These are phyloP conservation scores for Kalmanozyma brasiliensis DNA, from an alignment of 1,284 basidiomycete species.

Conservation along the genomic window DNA sequence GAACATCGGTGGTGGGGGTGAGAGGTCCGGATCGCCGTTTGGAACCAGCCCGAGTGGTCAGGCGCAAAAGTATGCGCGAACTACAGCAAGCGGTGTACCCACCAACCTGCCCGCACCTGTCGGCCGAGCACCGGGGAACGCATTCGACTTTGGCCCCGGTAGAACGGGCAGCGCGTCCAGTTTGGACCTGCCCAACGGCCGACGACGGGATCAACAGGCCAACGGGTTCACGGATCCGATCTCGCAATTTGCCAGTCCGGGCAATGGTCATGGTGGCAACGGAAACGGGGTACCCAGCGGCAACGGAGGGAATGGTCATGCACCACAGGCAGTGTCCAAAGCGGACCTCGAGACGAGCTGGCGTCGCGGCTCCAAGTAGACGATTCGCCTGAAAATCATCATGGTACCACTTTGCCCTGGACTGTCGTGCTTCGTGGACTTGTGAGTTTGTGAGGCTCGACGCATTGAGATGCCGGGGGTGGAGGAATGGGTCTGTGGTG, in stretches of 20 bases:
- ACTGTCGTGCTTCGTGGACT: neutral
- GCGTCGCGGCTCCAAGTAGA: constrained; percentile 39
- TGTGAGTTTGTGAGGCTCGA: neutral
- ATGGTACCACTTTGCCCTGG: too few species aligned
- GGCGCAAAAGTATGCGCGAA: constrained; percentile 15
- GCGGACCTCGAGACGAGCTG: constrained; percentile 46
- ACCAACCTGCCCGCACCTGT: constrained; percentile 29
- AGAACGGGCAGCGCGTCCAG: constrained; percentile 28
- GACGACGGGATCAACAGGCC: too few species aligned
- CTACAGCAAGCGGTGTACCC: constrained; percentile 6
- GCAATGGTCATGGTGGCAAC: constrained; percentile 3
- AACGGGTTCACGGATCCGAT: constrained; percentile 13
- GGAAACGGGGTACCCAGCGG: constrained; percentile 15
- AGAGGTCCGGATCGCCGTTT: constrained; percentile 30
- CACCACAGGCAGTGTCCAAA: constrained; percentile 14
- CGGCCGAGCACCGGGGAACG: constrained; percentile 37
- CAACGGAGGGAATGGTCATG: neutral
- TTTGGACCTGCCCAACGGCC: constrained; percentile 22
- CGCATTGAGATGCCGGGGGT: too few species aligned
- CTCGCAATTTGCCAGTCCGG: constrained; percentile 1
- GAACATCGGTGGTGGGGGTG: constrained; percentile 14
- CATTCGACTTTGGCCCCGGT: constrained; percentile 43
- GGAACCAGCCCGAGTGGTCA: constrained; percentile 23
- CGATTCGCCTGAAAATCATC: too few species aligned
- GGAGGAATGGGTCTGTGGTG: too few species aligned